These are phyloP conservation scores for Debaryomyces tyrocola DNA, from an alignment of 805 yeast genomes.

Conservation along the genomic window DNA sequence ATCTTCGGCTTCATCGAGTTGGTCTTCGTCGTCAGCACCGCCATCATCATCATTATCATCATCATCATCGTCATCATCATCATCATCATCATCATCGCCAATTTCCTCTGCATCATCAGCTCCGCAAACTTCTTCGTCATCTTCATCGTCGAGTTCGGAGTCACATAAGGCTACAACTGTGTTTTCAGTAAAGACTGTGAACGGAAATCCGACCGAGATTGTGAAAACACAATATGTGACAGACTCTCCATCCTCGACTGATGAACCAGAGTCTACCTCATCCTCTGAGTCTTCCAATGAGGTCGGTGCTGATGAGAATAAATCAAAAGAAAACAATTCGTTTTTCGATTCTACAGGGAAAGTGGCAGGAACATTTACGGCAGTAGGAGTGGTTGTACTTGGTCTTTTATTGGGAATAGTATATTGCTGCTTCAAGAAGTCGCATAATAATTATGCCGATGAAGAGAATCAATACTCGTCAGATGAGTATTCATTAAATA, in stretches of 20 bases:
- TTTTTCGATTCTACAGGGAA: conserved; percentile 72
- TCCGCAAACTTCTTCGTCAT: conserved; percentile 10
- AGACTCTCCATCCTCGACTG: conserved; percentile 5
- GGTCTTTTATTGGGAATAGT: conserved; percentile 44
- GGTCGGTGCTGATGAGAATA: background rate
- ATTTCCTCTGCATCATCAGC: conserved; percentile 16
- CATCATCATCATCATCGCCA: conserved; percentile 14
- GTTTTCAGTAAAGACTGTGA: conserved; percentile 16
- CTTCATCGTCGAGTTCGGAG: conserved; percentile 18
- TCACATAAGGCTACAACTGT: conserved; percentile 9
- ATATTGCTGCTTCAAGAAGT: conserved; percentile 27
- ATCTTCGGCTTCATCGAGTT: no score
- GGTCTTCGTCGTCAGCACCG: conserved; percentile 8
- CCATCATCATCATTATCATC: background rate
- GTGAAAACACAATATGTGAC: conserved; percentile 17
- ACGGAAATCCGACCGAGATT: conserved; percentile 10
- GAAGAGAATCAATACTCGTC: conserved; percentile 40
- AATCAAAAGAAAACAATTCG: conserved; percentile 21
- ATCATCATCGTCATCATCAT: conserved; percentile 6
- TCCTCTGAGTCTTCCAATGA: conserved; percentile 1
- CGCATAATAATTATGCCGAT: conserved; percentile 31
- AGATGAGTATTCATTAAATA: conserved; percentile 25
- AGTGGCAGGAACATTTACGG: conserved; percentile 84
- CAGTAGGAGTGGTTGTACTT: conserved; percentile 64
- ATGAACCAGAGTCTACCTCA: background rate